A percentile compares a stretch with the other conserved stretches of the same genome.
Evolutionary conservation across 345 rosid genomes (phyloP).

Genomic region (Gossypium anomalum): DNA sequence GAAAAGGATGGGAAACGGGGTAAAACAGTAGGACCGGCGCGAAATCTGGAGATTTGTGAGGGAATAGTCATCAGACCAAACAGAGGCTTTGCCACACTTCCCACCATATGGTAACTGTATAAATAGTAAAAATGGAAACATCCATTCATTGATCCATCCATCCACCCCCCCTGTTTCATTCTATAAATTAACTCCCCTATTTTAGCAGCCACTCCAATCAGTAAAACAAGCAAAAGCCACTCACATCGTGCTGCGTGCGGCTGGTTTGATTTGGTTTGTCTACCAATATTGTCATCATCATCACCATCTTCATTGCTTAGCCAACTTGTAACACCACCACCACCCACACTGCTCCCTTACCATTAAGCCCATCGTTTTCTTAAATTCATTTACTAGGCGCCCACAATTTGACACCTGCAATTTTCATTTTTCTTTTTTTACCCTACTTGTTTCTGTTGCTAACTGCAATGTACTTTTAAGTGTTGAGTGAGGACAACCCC

Average conservation of each 20-base stretch:
- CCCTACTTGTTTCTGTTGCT: background rate
- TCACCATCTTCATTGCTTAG: too few relatives aligned
- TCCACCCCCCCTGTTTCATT: too few relatives aligned
- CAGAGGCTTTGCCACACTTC: background rate
- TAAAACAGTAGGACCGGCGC: conserved; percentile 11
- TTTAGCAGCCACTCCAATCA: background rate
- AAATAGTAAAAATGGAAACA: background rate
- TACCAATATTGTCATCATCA: too few relatives aligned
- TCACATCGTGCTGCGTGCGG: background rate
- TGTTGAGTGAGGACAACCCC: background rate
- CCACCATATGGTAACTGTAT: background rate
- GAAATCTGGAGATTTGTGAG: conserved; percentile 15
- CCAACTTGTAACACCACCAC: too few relatives aligned
- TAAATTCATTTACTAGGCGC: background rate
- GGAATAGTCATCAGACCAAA: background rate
- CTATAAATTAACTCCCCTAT: background rate
- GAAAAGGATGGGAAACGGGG: background rate
- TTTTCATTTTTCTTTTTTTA: background rate
- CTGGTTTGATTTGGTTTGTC: background rate
- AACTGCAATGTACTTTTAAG: background rate
- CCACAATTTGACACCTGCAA: background rate
- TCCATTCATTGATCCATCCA: too few relatives aligned
- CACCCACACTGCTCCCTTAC: too few relatives aligned
- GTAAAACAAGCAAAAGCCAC: background rate
- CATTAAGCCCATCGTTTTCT: background rate